Evolutionary conservation across 495 filamentous ascomycete species (phyloP).

Genomic region (Paragyromitra xinjiangensis): DNA sequence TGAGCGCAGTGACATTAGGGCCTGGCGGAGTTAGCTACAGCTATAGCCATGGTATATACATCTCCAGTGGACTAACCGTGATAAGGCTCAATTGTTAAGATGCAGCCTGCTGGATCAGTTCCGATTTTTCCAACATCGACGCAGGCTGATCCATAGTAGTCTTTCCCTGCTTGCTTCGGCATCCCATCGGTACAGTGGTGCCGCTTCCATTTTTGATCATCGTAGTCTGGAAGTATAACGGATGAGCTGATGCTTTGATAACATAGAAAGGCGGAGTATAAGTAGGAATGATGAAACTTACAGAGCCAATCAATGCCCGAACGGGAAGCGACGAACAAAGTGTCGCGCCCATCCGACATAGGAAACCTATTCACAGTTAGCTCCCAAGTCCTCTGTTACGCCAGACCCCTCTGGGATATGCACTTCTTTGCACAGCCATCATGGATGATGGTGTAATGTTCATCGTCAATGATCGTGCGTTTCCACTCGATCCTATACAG

Average conservation of each 20-base stretch:
- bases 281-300: neutral
- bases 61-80: conserved; percentile 15
- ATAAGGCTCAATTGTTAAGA: conserved; percentile 46
- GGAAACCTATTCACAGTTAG: conserved; percentile 28
- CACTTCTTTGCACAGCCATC: no score
- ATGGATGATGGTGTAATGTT: no score
- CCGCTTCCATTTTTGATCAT: neutral
- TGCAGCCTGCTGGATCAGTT: conserved; percentile 47
- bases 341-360: conserved; percentile 46
- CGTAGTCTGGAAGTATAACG: no score
- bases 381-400: neutral
- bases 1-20: no score
- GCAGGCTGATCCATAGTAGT: conserved; percentile 48
- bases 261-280: no score
- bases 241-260: no score
- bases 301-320: conserved; percentile 51
- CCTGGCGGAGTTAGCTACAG: no score
- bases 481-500: no score
- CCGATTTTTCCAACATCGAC: conserved; percentile 39
- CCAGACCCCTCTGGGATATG: no score
- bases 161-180: conserved; percentile 11
- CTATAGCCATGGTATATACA: no score
- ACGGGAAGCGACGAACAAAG: conserved; percentile 50
- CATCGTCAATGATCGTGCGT: no score
- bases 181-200: conserved; percentile 24